Conservation (phyloP, 257 asterid genomes). For the Oldenlandia corymbosa region DNA sequence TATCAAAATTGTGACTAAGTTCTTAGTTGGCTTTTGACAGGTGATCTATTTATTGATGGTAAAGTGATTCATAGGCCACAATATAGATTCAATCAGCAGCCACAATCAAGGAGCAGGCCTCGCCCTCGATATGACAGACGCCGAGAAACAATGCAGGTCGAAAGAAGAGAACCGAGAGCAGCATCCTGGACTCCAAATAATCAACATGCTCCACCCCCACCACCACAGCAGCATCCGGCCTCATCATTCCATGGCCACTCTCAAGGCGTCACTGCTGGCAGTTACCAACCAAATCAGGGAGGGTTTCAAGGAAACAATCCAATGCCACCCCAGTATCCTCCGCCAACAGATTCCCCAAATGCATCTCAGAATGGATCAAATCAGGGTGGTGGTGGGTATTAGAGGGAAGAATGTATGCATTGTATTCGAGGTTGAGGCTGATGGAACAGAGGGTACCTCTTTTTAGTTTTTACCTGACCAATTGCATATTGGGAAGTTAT, state of each 20-base stretch:
- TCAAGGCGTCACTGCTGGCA: constrained; percentile 26
- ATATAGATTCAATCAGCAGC: constrained; percentile 51
- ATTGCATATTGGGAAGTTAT: no score
- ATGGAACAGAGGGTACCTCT: background rate
- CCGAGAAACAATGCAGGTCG: constrained; percentile 69
- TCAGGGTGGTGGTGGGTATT: constrained; percentile 14
- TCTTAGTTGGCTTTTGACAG: constrained; percentile 28
- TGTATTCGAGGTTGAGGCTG: no score
- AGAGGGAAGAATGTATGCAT: constrained; percentile 22
- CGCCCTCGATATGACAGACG: constrained; percentile 84
- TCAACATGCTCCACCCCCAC: no score
- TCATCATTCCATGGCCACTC: constrained; percentile 13
- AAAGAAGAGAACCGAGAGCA: constrained; percentile 41
- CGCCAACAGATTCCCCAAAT: constrained; percentile 16
- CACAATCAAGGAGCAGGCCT: constrained; percentile 49
- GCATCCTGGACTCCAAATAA: constrained; percentile 22
- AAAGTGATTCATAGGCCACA: constrained; percentile 81
- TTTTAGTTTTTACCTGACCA: no score
- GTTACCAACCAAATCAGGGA: constrained; percentile 25
- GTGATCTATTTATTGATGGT: constrained; percentile 71
- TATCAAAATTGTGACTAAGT: background rate
- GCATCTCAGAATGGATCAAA: constrained; percentile 12
- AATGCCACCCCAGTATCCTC: constrained; percentile 15
- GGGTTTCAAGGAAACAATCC: no score
- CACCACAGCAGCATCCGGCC: constrained; percentile 20